Evolutionary conservation across 345 rosid species (phyloP).

Genomic region (Diplotaxis tenuifolia): DNA sequence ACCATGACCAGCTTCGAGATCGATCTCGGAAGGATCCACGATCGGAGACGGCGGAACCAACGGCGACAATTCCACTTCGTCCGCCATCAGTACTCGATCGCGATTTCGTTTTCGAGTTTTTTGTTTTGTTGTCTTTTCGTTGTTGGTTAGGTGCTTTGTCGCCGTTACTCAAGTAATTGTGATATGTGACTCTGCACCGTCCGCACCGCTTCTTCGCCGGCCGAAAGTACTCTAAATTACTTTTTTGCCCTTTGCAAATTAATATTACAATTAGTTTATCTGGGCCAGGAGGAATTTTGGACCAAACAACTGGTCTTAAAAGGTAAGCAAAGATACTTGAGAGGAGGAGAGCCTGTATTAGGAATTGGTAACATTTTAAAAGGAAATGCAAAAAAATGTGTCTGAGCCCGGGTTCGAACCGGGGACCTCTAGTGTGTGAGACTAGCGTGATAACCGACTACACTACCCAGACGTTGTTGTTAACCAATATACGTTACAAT

Average conservation of each 20-base stretch:
- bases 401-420: conserved; percentile 72
- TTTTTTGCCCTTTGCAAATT: too few species aligned
- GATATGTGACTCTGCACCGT: conserved; percentile 26
- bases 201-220: too few species aligned
- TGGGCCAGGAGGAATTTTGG: too few species aligned
- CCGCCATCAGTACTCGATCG: conserved; percentile 49
- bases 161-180: conserved; percentile 28
- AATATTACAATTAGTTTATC: too few species aligned
- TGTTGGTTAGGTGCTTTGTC: not conserved
- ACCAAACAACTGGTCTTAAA: too few species aligned
- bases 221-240: too few species aligned
- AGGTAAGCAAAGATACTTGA: too few species aligned
- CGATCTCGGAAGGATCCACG: conserved; percentile 76
- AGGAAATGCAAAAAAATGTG: too few species aligned
- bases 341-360: too few species aligned
- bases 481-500: too few species aligned
- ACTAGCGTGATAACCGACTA: conserved; percentile 64
- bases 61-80: conserved; percentile 62
- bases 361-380: too few species aligned
- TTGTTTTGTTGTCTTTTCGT: too few species aligned
- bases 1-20: conserved; percentile 98
- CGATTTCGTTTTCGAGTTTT: conserved; percentile 15
- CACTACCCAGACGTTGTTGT: conserved; percentile 49
- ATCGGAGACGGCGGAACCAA: conserved; percentile 77
- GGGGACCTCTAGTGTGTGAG: conserved; percentile 85